phyloP scores from a whole-genome alignment of 169 alveolate species.

The Plasmodium sp. region DNA sequence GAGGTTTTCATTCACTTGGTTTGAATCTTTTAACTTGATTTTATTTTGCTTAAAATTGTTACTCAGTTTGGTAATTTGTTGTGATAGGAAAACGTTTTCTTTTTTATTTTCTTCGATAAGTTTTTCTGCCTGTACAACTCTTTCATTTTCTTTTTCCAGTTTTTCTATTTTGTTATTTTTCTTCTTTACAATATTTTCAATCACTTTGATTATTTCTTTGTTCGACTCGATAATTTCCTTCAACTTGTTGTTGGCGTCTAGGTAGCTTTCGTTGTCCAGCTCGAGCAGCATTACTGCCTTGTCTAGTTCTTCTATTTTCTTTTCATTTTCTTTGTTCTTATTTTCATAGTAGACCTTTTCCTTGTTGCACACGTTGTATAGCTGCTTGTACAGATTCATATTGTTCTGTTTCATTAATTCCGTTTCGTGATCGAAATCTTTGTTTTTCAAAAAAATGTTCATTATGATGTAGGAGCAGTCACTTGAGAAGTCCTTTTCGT shows the following conservation, averaged over 20 bases:
- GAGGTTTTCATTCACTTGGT: conserved; percentile 43
- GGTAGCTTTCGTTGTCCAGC: conserved; percentile 39
- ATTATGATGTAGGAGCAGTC: conserved; percentile 38
- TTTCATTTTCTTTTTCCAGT: conserved; percentile 63
- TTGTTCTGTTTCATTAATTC: conserved; percentile 60
- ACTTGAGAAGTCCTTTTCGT: conserved; percentile 20
- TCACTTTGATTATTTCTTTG: conserved; percentile 54
- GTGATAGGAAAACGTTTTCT: conserved; percentile 33
- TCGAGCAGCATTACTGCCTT: conserved; percentile 67
- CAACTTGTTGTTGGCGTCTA: conserved; percentile 54
- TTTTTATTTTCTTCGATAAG: conserved; percentile 43
- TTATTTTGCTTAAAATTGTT: conserved; percentile 21
- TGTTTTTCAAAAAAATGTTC: conserved; percentile 60
- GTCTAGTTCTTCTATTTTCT: conserved; percentile 59
- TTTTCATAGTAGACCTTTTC: conserved; percentile 52
- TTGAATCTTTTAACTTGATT: conserved; percentile 36
- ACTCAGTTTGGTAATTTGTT: conserved; percentile 45
- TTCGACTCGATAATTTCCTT: conserved; percentile 58
- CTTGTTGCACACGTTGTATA: conserved; percentile 41
- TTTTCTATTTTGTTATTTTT: conserved; percentile 68
- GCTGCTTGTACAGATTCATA: conserved; percentile 35
- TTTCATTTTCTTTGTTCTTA: conserved; percentile 62
- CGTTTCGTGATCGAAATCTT: conserved; percentile 39
- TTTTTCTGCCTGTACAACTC: conserved; percentile 38
- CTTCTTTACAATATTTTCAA: conserved; percentile 51